Evolutionary conservation across 129 eudicot genomes (phyloP), one percentile per base, ranked within the genome.

Genomic region (Ambrosia artemisiifolia): DNA sequence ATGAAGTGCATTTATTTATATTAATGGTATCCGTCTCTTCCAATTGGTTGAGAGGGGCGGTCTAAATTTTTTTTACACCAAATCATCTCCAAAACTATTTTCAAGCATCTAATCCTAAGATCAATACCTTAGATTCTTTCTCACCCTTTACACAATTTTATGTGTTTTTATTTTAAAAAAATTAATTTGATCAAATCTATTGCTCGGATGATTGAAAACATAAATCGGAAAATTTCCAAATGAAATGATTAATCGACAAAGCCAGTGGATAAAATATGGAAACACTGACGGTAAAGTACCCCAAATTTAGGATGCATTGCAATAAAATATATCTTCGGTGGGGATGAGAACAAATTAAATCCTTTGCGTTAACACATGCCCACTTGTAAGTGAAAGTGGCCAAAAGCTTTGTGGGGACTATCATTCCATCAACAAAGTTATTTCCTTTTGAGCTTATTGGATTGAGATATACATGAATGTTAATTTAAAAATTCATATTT

Each of bases 401-500:
- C 78, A 34, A 77, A 66, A 64, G 72, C 79, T 49, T 57, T 33
- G 81, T 81, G 86, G 86, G 83, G 76, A 71, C 77, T 70, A 78
- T 78, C 76, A 83, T 74, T 84, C 69, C 85, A 80, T 75, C 73
- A 67, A 51, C 75, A 60, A 48, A 60, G 65, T 28, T 67, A 61
- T 34, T 36, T n/a, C 8, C n/a, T 69, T 60, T 47, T 71, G 7
- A 48, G 33, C 51, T 63, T 64, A 20, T 35, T 24, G 10, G 48
- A 44, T 49, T 24, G 11, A 50, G 28, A 74, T 16, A 10, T 30
- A 44, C 19, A 32, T 44, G 11, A 32, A 30, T 5, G 13, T 19
- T 7, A 8, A 35, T 32, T 10, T 10, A 16, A 38, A 38, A 9
- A 17, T 9, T 2, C 28, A 42, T 10, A 19, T 56, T 10, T 19